Percentiles rank a stretch among this genome's conserved stretches.
Evolutionary conservation across 1,284 basidiomycete genomes (phyloP).

Genomic region (Porodaedalea pini): DNA sequence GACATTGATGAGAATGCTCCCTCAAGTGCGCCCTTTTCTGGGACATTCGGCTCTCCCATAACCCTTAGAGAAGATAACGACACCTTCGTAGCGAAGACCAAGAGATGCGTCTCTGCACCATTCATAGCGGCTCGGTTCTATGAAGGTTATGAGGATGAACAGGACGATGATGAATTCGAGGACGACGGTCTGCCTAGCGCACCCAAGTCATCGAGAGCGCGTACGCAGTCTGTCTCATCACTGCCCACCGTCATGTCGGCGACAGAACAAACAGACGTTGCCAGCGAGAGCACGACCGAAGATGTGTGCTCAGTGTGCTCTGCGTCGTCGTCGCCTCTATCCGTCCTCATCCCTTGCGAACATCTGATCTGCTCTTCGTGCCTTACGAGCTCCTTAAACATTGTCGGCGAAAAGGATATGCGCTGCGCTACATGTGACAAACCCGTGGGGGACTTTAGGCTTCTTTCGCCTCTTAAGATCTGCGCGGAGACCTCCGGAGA

Average conservation of each 20-base stretch:
- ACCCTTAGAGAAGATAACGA: constrained; percentile 19
- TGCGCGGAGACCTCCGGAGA: not conserved
- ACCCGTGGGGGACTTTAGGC: constrained; percentile 64
- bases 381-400: constrained; percentile 76
- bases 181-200: constrained; percentile 14
- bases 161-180: constrained; percentile 17
- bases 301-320: constrained; percentile 50
- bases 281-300: constrained; percentile 21
- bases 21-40: constrained; percentile 44
- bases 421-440: constrained; percentile 71
- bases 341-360: constrained; percentile 64
- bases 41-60: constrained; percentile 37
- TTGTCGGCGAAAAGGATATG: constrained; percentile 82
- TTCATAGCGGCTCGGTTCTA: constrained; percentile 17
- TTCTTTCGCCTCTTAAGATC: constrained; percentile 29
- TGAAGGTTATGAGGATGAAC: constrained; percentile 14
- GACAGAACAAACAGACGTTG: constrained; percentile 9
- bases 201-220: not conserved
- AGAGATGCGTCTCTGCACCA: constrained; percentile 19
- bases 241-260: constrained; percentile 16
- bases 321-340: constrained; percentile 35
- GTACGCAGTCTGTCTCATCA: constrained; percentile 4
- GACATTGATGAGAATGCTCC: constrained; percentile 62
- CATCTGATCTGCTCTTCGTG: constrained; percentile 75
- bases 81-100: not conserved